A percentile compares a stretch with the other conserved stretches of the same genome.
These are phyloP conservation scores for Aspergillus leporis DNA, from an alignment of 495 filamentous ascomycete genomes.

Conservation along the genomic window DNA sequence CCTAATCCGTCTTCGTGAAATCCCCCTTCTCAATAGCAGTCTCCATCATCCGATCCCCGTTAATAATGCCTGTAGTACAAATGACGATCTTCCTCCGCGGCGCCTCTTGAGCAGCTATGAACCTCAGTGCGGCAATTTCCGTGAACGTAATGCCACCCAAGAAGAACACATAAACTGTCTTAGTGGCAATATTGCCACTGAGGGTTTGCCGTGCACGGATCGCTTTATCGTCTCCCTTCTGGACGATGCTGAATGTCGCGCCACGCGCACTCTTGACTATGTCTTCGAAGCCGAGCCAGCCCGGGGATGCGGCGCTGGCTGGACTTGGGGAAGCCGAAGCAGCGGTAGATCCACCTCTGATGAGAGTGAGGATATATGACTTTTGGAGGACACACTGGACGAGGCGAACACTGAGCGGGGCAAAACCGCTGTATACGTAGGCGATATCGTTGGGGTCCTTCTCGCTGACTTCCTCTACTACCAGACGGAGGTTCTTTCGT, in stretches of 20 bases:
- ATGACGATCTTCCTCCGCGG: conserved; percentile 83
- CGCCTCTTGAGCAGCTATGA: conserved; percentile 84
- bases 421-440: conserved; percentile 97
- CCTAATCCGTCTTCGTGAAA: conserved; percentile 50
- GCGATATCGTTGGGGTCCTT: conserved; percentile 95
- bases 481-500: conserved; percentile 80
- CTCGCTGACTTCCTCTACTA: conserved; percentile 96
- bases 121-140: conserved; percentile 91
- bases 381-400: conserved; percentile 97
- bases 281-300: conserved; percentile 91
- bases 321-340: conserved; percentile 44
- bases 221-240: conserved; percentile 92
- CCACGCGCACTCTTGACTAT: conserved; percentile 81
- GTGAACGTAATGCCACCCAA: conserved; percentile 92
- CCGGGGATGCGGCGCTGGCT: conserved; percentile 64
- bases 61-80: conserved; percentile 88
- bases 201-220: conserved; percentile 84
- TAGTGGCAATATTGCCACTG: conserved; percentile 62
- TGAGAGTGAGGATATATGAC: conserved; percentile 70
- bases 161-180: conserved; percentile 90
- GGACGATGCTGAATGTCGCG: conserved; percentile 84
- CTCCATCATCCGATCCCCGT: conserved; percentile 86
- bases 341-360: conserved; percentile 53
- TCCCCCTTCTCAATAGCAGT: conserved; percentile 73
- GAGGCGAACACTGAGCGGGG: conserved; percentile 86